These are phyloP conservation scores for Aureobasidium sp. DNA, from an alignment of 2,329 filamentous ascomycete species.

Conservation along the genomic window DNA sequence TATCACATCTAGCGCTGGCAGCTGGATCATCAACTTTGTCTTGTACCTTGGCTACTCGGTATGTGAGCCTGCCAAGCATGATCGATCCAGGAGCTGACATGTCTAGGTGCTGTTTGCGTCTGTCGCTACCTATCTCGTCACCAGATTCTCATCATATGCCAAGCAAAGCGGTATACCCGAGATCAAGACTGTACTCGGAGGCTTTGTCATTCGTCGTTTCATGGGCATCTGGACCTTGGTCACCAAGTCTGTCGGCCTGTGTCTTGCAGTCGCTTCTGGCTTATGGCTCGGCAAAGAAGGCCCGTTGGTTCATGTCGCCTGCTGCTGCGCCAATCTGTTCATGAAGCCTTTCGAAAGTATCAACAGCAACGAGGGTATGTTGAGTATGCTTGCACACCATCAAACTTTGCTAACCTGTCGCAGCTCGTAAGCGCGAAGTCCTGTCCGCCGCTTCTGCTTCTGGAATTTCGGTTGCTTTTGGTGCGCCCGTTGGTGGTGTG, in stretches of 20 bases:
- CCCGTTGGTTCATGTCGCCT: conserved; percentile 89
- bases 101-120: conserved; percentile 66
- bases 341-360: conserved; percentile 81
- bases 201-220: conserved; percentile 85
- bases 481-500: conserved; percentile 87
- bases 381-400: neutral
- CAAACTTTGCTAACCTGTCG: neutral
- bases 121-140: conserved; percentile 70
- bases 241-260: conserved; percentile 85
- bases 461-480: conserved; percentile 90
- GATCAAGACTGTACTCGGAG: conserved; percentile 92
- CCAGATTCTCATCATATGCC: conserved; percentile 77
- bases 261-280: conserved; percentile 83
- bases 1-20: conserved; percentile 57
- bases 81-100: neutral
- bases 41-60: conserved; percentile 84
- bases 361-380: conserved; percentile 74
- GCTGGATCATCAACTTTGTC: conserved; percentile 79
- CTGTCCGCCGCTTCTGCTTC: conserved; percentile 87
- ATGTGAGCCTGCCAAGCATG: conserved; percentile 29
- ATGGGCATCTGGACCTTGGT: conserved; percentile 81
- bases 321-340: conserved; percentile 90
- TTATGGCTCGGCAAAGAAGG: conserved; percentile 98
- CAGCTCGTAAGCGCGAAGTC: conserved; percentile 86
- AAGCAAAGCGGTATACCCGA: conserved; percentile 95